Evolutionary conservation across 495 filamentous ascomycete species (phyloP).

Genomic region (Penicillium maclennaniae): DNA sequence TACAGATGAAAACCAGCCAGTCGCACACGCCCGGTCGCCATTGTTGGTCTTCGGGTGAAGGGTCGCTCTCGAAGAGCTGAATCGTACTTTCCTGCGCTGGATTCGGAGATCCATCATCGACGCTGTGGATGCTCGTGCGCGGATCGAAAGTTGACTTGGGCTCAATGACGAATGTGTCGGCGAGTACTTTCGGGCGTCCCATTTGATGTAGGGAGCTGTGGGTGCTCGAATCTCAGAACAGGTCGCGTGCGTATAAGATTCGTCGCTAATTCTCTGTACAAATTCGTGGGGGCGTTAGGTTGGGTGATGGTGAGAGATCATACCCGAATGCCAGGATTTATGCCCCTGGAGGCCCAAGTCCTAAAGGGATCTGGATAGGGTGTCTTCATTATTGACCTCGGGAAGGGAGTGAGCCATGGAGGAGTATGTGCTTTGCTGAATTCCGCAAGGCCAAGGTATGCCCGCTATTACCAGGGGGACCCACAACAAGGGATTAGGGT

Average conservation of each 20-base stretch:
- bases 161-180: conserved; percentile 17
- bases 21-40: conserved; percentile 29
- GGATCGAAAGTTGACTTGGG: conserved; percentile 14
- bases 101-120: conserved; percentile 13
- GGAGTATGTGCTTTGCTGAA: conserved; percentile 3
- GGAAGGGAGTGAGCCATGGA: neutral
- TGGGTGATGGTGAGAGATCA: neutral
- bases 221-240: neutral
- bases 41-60: conserved; percentile 7
- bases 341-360: neutral
- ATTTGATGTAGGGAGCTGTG: conserved; percentile 9
- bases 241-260: neutral
- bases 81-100: conserved; percentile 18
- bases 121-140: conserved; percentile 17
- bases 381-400: neutral
- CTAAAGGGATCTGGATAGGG: neutral
- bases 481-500: conserved; percentile 8
- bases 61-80: conserved; percentile 20
- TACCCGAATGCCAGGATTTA: neutral
- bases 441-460: conserved; percentile 9
- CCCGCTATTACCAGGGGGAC: neutral
- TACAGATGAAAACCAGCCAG: conserved; percentile 32
- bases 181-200: conserved; percentile 9
- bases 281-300: neutral
- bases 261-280: neutral